A percentile compares a stretch with the other conserved stretches of the same genome.
phyloP scores from a whole-genome alignment of 73 alveolate genomes.

The Tetrahymena malaccensis region DNA sequence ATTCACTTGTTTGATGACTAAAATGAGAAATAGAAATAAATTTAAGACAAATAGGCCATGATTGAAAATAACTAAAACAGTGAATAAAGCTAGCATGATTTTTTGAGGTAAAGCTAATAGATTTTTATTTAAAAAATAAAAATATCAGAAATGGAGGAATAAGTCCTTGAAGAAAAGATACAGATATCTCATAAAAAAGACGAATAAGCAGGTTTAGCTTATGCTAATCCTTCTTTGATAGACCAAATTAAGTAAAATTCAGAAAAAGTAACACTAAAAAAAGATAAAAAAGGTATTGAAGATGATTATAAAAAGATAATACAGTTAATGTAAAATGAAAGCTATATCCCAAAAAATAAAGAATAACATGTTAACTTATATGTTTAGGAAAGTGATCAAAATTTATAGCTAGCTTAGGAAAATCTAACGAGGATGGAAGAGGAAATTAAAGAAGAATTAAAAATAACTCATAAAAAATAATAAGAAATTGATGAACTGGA shows the following conservation, averaged over 20 bases:
- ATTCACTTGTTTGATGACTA: neutral
- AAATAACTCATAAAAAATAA: neutral
- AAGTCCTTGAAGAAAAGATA: neutral
- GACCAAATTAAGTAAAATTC: neutral
- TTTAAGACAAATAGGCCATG: too few relatives aligned
- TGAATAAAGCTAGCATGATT: neutral
- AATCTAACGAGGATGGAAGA: neutral
- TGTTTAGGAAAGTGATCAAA: neutral
- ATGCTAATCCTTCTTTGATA: neutral
- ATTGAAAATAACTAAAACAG: neutral
- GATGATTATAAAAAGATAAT: neutral
- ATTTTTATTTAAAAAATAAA: neutral
- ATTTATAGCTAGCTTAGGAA: neutral
- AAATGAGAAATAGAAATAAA: too few relatives aligned
- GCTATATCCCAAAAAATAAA: neutral
- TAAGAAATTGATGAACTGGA: neutral
- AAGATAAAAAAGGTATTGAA: neutral
- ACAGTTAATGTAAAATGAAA: neutral
- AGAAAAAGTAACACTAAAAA: neutral
- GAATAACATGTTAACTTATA: neutral
- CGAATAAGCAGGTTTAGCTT: neutral
- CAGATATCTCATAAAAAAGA: neutral
- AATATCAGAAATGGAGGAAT: neutral
- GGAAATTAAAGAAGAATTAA: neutral
- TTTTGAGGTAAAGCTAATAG: neutral